Percentiles rank a stretch among this genome's conserved stretches.
Evolutionary conservation across 306 rosid species (phyloP).

Genomic region (Ceratonia siliqua): DNA sequence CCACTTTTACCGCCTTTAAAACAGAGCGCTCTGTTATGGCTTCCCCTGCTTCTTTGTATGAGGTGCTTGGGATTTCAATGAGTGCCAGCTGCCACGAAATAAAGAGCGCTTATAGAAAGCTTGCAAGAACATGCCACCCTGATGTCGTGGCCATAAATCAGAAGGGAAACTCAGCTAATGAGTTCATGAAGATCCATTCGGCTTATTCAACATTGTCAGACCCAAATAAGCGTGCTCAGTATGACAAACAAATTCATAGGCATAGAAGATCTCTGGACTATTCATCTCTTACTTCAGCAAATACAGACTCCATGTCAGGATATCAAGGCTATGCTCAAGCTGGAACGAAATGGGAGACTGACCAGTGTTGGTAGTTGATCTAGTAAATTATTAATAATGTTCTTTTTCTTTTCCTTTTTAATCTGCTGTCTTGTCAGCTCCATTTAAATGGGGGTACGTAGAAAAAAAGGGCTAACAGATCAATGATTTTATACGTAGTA

Average conservation of each 20-base stretch:
- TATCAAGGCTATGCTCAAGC: conserved; percentile 30
- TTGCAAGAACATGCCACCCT: conserved; percentile 72
- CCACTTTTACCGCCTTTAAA: conserved; percentile 19
- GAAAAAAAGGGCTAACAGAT: too few relatives aligned
- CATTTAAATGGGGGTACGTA: too few relatives aligned
- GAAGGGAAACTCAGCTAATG: conserved; percentile 54
- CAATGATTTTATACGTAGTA: too few relatives aligned
- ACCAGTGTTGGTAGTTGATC: conserved; percentile 67
- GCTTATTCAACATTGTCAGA: conserved; percentile 74
- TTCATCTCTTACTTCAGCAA: conserved; percentile 18
- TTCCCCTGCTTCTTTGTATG: conserved; percentile 49
- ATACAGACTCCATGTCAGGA: conserved; percentile 29
- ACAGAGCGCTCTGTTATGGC: conserved; percentile 44
- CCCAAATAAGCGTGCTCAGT: conserved; percentile 63
- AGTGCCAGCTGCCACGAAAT: conserved; percentile 55
- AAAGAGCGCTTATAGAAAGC: conserved; percentile 61
- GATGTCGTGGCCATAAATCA: conserved; percentile 61
- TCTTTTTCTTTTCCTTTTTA: neutral
- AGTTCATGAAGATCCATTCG: conserved; percentile 59
- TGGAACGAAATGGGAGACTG: conserved; percentile 70
- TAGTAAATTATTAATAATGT: neutral
- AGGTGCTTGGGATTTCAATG: conserved; percentile 67
- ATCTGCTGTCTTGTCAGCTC: neutral
- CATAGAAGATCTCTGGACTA: neutral
- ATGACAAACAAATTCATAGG: conserved; percentile 49